Evolutionary conservation across 768 basidiomycete species (phyloP).

Genomic region (Lactifluus hygrophoroides): DNA sequence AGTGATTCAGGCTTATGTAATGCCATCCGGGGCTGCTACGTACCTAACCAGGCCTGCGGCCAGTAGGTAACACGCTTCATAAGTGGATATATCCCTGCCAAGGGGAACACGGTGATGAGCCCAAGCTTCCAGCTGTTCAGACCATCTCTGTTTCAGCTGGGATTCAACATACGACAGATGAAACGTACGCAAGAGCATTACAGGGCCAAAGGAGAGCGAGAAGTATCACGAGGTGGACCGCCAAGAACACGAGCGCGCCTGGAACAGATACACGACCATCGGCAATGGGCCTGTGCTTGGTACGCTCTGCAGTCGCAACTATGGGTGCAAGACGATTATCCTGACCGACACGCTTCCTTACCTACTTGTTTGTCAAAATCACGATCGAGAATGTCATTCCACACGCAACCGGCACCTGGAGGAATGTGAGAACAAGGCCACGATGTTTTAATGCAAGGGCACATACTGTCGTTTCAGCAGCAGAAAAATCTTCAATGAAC

Average conservation of each 20-base stretch:
- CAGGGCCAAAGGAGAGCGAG: constrained; percentile 11
- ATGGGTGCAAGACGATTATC: background rate
- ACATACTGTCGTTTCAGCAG: background rate
- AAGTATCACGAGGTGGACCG: constrained; percentile 9
- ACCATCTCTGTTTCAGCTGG: background rate
- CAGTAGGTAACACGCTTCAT: constrained; percentile 27
- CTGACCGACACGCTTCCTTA: background rate
- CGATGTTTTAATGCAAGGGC: background rate
- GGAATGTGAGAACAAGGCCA: background rate
- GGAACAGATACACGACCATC: constrained; percentile 18
- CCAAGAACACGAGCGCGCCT: constrained; percentile 17
- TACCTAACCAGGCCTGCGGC: constrained; percentile 28
- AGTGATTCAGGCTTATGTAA: background rate
- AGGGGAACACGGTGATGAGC: constrained; percentile 20
- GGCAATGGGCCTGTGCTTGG: constrained; percentile 20
- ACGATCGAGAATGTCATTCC: constrained; percentile 16
- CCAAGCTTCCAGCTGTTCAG: constrained; percentile 19
- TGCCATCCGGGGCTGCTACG: background rate
- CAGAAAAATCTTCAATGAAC: background rate
- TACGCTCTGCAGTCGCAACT: constrained; percentile 13
- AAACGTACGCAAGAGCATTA: constrained; percentile 16
- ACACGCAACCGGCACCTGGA: constrained; percentile 9
- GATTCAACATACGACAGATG: background rate
- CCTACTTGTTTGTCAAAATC: constrained; percentile 18
- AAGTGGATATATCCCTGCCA: constrained; percentile 24